phyloP scores from a whole-genome alignment of 208 protist genomes.

The Blastocrithidia nonstop region DNA sequence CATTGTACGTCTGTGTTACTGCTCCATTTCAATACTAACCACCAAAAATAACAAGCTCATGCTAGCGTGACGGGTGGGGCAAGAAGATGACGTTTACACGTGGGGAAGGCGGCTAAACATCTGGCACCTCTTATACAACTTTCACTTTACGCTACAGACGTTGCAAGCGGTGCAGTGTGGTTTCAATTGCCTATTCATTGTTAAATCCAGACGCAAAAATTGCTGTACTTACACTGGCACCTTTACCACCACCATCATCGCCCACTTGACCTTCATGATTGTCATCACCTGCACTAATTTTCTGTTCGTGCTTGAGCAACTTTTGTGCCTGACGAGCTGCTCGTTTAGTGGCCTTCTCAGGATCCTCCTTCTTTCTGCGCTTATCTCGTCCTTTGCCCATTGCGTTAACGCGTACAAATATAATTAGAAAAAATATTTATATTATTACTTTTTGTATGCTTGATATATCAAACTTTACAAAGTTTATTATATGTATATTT shows the following conservation, averaged over 20 bases:
- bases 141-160: constrained; percentile 52
- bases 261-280: constrained; percentile 3
- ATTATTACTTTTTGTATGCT: too few species aligned
- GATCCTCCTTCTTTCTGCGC: constrained; percentile 80
- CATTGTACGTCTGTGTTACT: constrained; percentile 75
- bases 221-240: background rate
- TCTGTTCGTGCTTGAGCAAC: constrained; percentile 19
- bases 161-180: constrained; percentile 64
- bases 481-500: background rate
- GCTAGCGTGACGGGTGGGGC: constrained; percentile 45
- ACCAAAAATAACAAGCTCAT: constrained; percentile 82
- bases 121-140: constrained; percentile 41
- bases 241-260: background rate
- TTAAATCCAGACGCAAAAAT: constrained; percentile 25
- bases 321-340: constrained; percentile 49
- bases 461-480: too few species aligned
- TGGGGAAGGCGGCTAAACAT: constrained; percentile 39
- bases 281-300: constrained; percentile 3
- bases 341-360: constrained; percentile 55
- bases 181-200: constrained; percentile 77
- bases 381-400: constrained; percentile 89
- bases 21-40: constrained; percentile 84
- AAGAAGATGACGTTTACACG: constrained; percentile 73
- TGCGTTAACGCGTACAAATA: constrained; percentile 1
- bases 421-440: background rate